Conservation (phyloP, 1,284 basidiomycete genomes). For the Boletus coffeatus region DNA sequence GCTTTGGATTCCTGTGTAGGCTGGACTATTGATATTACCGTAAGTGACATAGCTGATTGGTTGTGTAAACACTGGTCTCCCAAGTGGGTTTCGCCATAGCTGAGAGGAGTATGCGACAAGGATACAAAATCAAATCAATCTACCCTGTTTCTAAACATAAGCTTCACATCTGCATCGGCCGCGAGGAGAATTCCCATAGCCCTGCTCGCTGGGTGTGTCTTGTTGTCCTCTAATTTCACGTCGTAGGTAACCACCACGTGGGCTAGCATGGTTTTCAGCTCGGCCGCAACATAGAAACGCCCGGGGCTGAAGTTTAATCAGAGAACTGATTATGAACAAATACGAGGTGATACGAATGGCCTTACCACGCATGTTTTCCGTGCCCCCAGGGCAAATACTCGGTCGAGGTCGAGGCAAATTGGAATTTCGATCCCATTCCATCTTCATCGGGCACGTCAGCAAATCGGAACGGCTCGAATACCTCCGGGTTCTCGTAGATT, state of each 20-base stretch:
- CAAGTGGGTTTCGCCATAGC: not conserved
- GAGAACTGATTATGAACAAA: not conserved
- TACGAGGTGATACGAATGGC: not conserved
- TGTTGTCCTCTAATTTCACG: constrained; percentile 21
- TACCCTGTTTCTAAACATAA: constrained; percentile 19
- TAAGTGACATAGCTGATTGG: no score
- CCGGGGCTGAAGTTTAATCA: constrained; percentile 7
- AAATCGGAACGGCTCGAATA: constrained; percentile 34
- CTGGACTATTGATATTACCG: no score
- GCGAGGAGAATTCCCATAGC: fast-evolving
- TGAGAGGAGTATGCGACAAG: not conserved
- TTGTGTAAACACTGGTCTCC: no score
- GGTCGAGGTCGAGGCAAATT: constrained; percentile 9
- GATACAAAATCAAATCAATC: not conserved
- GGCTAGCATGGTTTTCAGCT: constrained; percentile 30
- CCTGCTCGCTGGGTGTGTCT: constrained; percentile 15
- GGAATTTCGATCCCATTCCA: constrained; percentile 12
- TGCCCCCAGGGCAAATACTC: constrained; percentile 14
- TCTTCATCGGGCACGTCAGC: constrained; percentile 11
- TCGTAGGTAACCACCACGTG: constrained; percentile 29
- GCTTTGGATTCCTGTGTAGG: no score
- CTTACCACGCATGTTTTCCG: constrained; percentile 16
- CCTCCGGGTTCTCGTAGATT: constrained; percentile 21
- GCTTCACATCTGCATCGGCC: constrained; percentile 2
- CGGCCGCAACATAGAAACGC: constrained; percentile 14